Conservation (phyloP, 176 grass and related monocot species). For the Carex scoparia region DNA sequence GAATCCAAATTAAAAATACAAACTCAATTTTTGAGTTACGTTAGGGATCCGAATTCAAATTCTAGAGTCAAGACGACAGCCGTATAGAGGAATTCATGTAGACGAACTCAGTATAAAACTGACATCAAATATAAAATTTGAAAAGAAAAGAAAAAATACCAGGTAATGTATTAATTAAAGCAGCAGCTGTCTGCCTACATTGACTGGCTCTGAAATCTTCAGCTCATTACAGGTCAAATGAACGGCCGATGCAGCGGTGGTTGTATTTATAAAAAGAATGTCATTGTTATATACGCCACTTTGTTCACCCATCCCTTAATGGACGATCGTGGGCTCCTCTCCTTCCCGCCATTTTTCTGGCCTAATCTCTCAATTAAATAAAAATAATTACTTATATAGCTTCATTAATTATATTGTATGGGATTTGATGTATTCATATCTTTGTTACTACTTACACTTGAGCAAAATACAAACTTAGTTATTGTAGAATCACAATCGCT, state of each 20-base stretch:
- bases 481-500: too few relatives aligned
- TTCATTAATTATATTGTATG: background rate
- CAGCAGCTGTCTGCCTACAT: background rate
- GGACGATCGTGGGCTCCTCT: constrained; percentile 8
- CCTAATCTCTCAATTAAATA: background rate
- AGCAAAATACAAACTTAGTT: too few relatives aligned
- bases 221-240: background rate
- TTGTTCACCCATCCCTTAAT: background rate
- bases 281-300: background rate
- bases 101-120: too few relatives aligned
- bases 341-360: constrained; percentile 8
- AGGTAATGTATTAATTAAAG: background rate
- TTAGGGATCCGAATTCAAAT: too few relatives aligned
- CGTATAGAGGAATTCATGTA: too few relatives aligned
- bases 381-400: too few relatives aligned
- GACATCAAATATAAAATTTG: background rate
- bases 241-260: background rate
- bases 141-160: background rate
- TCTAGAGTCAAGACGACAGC: too few relatives aligned
- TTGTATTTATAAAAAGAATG: background rate
- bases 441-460: background rate
- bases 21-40: too few relatives aligned
- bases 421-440: background rate
- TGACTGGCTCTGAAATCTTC: background rate
- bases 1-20: too few relatives aligned